Evolutionary conservation across 768 basidiomycete species (phyloP).

Genomic region (Termitomyces eurrhizus): DNA sequence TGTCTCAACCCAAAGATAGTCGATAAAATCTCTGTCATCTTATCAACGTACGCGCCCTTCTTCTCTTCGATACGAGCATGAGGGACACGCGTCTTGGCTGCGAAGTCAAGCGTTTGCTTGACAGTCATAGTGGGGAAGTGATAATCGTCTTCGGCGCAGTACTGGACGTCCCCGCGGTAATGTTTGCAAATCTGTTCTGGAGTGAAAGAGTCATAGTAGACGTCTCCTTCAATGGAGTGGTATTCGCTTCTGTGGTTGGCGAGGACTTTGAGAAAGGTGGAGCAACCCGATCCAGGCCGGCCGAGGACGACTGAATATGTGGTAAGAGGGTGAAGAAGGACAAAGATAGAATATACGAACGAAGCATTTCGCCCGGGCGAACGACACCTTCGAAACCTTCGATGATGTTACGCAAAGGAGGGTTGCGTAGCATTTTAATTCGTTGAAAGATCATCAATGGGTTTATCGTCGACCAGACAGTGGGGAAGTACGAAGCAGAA

Average conservation of each 20-base stretch:
- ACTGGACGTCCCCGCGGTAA: slow-evolving; percentile 78
- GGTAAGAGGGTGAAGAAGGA: background rate
- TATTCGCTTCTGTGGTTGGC: slow-evolving; percentile 73
- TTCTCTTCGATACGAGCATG: slow-evolving; percentile 42
- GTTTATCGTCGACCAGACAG: slow-evolving; percentile 62
- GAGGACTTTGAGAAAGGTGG: slow-evolving; percentile 77
- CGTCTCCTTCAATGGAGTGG: slow-evolving; percentile 61
- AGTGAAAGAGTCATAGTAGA: slow-evolving; percentile 73
- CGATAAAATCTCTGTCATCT: slow-evolving; percentile 51
- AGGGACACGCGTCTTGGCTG: slow-evolving; percentile 66
- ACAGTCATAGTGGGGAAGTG: slow-evolving; percentile 86
- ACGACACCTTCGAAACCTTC: slow-evolving; percentile 61
- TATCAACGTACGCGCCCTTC: slow-evolving; percentile 39
- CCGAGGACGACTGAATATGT: slow-evolving; percentile 68
- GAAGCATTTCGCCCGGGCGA: slow-evolving; percentile 72
- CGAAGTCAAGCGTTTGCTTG: slow-evolving; percentile 68
- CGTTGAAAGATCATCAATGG: slow-evolving; percentile 38
- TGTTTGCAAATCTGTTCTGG: slow-evolving; percentile 58
- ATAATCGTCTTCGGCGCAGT: slow-evolving; percentile 81
- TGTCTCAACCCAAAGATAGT: slow-evolving; percentile 77
- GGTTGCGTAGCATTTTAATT: slow-evolving; percentile 49
- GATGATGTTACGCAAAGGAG: slow-evolving; percentile 61
- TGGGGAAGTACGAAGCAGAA: slow-evolving; percentile 48
- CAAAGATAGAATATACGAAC: slow-evolving; percentile 38
- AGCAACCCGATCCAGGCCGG: slow-evolving; percentile 82